Evolutionary conservation across 495 filamentous ascomycete species (phyloP), one percentile per base, ranked within the genome.

Genomic region (Cercophora sp.): DNA sequence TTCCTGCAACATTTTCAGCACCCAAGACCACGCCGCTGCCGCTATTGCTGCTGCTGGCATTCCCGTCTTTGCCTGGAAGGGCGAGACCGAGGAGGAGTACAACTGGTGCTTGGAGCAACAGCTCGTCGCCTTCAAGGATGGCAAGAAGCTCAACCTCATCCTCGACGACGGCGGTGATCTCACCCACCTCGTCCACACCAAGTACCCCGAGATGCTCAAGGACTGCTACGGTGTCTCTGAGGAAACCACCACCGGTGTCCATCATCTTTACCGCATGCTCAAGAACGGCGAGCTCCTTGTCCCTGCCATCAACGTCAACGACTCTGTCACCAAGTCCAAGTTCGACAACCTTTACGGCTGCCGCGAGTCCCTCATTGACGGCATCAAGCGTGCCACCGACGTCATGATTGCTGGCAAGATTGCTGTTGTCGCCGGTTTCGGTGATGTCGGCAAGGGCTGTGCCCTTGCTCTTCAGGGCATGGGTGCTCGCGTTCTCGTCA

Each of bases 321-420:
- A 96, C 82, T 88, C 87, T 55, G 91, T 96, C 67, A 96, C 93
- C 71, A 96, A 97, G 86, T 96, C 90, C 76, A 98, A 98, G 81
- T 98, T 98, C 72, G 93, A 98, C 83, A 98, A 98, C 82, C 80
- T 97, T 51, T 98, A 97, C 82, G 94, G 94, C 60, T 98, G 93
- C 88, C 86, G 89, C 69, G 93, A 98, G 80, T 96, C 93, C 53
- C 85, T 98, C 66, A 86, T 98, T 58, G 93, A 98, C 73, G 93
- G 93, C 74, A 98, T 98, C 84, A 98, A 97, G 87, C 92, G 93
- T 77, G 93, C 93, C 51, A 98, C 93, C 68, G 93, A 98, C 80
- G 93, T 97, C 72, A 98, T 98, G 93, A 90, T 98, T 80, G 93
- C 94, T 63, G 94, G 93, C 68, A 97, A 98, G 85, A 82, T 96